Conservation (phyloP, 805 yeast genomes). For the Cyberlindnera lachancei region DNA sequence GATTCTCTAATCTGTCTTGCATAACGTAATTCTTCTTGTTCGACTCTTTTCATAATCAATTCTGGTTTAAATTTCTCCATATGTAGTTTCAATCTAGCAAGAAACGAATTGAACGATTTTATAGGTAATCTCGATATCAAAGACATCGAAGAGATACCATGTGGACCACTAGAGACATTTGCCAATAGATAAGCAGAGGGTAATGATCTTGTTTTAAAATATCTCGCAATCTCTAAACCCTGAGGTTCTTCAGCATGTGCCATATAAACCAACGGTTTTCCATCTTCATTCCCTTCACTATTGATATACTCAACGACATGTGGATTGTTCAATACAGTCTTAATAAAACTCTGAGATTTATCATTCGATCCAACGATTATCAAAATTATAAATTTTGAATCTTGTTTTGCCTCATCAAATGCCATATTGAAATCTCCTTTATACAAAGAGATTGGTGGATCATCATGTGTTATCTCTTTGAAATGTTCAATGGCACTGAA, state of each 20-base stretch:
- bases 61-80: conserved; percentile 57
- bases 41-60: conserved; percentile 48
- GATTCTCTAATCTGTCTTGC: conserved; percentile 52
- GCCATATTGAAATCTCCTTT: conserved; percentile 18
- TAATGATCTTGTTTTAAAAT: conserved; percentile 41
- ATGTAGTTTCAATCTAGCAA: conserved; percentile 31
- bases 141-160: conserved; percentile 28
- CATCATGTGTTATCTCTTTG: conserved; percentile 13
- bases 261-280: conserved; percentile 52
- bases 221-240: conserved; percentile 56
- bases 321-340: conserved; percentile 38
- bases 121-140: conserved; percentile 24
- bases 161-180: conserved; percentile 44
- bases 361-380: conserved; percentile 15
- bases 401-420: conserved; percentile 12
- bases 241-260: conserved; percentile 60
- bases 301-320: conserved; percentile 32
- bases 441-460: conserved; percentile 5
- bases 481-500: conserved; percentile 12
- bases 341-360: conserved; percentile 33
- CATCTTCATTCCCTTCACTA: too few species aligned
- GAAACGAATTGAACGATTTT: conserved; percentile 26
- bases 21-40: conserved; percentile 49
- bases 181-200: conserved; percentile 50
- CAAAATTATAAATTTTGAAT: conserved; percentile 16